phyloP scores from a whole-genome alignment of 2,329 filamentous ascomycete species.

The Calonectria henricotiae region DNA sequence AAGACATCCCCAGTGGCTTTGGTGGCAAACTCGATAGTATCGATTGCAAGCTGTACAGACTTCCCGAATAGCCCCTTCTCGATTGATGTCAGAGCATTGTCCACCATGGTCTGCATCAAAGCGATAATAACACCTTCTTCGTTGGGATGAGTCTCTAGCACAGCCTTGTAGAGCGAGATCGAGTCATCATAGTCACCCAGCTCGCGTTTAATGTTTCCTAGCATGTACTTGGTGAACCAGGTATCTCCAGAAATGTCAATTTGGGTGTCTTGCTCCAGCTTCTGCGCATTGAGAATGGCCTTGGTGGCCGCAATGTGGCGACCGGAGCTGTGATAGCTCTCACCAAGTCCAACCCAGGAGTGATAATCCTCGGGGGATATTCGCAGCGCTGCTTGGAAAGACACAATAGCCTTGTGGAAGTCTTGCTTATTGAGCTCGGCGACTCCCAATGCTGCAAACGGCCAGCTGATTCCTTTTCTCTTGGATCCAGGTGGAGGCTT shows the following conservation, averaged over 20 bases:
- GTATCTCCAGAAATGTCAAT: slow-evolving; percentile 75
- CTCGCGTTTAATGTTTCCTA: slow-evolving; percentile 94
- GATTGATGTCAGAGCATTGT: slow-evolving; percentile 83
- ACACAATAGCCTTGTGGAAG: slow-evolving; percentile 89
- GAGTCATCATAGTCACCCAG: slow-evolving; percentile 92
- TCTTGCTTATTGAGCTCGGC: slow-evolving; percentile 96
- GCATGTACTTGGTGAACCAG: slow-evolving; percentile 98
- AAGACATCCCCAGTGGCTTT: slow-evolving; percentile 74
- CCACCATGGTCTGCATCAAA: slow-evolving; percentile 88
- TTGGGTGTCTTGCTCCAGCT: slow-evolving; percentile 75
- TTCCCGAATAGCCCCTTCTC: slow-evolving; percentile 91
- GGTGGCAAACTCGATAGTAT: slow-evolving; percentile 79
- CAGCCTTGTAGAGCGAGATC: slow-evolving; percentile 81
- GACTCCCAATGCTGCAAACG: slow-evolving; percentile 92
- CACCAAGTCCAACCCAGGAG: slow-evolving; percentile 96
- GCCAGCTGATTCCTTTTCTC: slow-evolving; percentile 95
- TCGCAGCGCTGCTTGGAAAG: slow-evolving; percentile 90
- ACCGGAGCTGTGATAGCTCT: slow-evolving; percentile 96
- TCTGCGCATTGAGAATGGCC: slow-evolving; percentile 88
- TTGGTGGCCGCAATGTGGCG: slow-evolving; percentile 95
- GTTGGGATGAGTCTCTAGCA: slow-evolving; percentile 77
- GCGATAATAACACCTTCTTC: slow-evolving; percentile 93
- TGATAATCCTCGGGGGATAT: slow-evolving; percentile 92
- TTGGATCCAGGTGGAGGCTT: slow-evolving; percentile 93
- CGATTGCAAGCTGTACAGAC: slow-evolving; percentile 78